Evolutionary conservation across 129 eudicot genomes (phyloP), one percentile per base, ranked within the genome.

Genomic region (Oenanthe sinensis): DNA sequence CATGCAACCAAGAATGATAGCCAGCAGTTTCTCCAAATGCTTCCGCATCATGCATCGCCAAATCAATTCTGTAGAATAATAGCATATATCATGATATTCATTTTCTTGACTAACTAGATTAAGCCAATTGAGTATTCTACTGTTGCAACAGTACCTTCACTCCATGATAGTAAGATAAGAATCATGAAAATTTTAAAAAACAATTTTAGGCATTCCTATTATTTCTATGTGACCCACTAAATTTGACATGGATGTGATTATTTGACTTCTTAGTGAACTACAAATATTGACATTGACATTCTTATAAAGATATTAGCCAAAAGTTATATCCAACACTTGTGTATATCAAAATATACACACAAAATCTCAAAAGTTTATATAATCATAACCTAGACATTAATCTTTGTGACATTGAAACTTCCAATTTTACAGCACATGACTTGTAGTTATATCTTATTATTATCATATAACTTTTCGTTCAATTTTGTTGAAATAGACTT

Each of bases 1-100:
- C 97, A 94, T 91, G 87, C 90, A 91, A 80, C 98, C 96, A 78
- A 94, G 97, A 84, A 94, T 73, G 68, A 88, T 81, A 19, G 96
- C 93, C 78, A 88, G 85, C 69, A 91, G 80, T 79, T 84, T 94
- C 78, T 89, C 79, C 42, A 94, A 79, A 84, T 89, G 96, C 86
- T 84, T 90, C 85, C 81, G 74, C 80, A 94, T 74, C 74, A 91
- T 76, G 83, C 97, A 93, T 55, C 96, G 88, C 97, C 98, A 91
- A 73, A 91, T 74, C 80, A 93, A 79, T 79, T 93, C 98, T 93
- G 88, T 76, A 73, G 80, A 73, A 17, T 77, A 76, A 65, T 43
- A 49, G 42, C 63, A 49, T 48, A 50, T 36, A 62, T 71, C 12
- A 79, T n/a, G 9, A 78, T 47, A 39, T 77, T n/a, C 24, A 74